These are phyloP conservation scores for Acer negundo DNA, from an alignment of 345 rosid genomes.

Conservation along the genomic window DNA sequence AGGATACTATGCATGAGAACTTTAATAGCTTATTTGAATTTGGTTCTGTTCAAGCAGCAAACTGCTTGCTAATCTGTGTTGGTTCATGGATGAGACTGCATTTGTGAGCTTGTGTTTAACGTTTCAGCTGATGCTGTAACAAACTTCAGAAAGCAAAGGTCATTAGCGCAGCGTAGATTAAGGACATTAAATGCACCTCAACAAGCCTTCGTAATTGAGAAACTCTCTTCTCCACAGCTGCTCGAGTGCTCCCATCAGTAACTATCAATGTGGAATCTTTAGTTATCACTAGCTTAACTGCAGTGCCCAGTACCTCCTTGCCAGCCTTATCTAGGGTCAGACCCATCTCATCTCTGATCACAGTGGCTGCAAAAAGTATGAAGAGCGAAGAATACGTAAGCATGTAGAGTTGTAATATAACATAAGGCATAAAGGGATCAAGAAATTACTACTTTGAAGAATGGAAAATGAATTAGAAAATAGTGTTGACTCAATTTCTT, in stretches of 20 bases:
- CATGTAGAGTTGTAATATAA: no score
- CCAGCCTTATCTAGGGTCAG: constrained; percentile 70
- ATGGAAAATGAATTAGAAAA: no score
- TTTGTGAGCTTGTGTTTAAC: not conserved
- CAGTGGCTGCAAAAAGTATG: constrained; percentile 57
- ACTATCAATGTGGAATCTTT: constrained; percentile 83
- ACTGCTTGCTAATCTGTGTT: not conserved
- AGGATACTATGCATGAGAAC: constrained; percentile 2
- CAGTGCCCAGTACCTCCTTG: constrained; percentile 77
- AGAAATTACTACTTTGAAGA: not conserved
- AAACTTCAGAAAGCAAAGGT: constrained; percentile 7
- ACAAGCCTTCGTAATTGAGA: constrained; percentile 65
- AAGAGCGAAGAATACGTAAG: not conserved
- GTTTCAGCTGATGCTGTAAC: constrained; percentile 9
- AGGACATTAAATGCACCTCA: constrained; percentile 49
- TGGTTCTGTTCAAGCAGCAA: not conserved
- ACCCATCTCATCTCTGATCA: constrained; percentile 84
- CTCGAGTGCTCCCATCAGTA: constrained; percentile 66
- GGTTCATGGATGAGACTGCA: not conserved
- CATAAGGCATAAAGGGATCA: not conserved
- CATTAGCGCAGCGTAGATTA: not conserved
- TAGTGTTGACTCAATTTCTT: no score
- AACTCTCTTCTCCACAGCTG: constrained; percentile 74
- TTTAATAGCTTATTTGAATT: constrained; percentile 1
- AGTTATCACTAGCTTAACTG: constrained; percentile 66